Evolutionary conservation across 2,329 filamentous ascomycete genomes (phyloP).

Genomic region (Westerdykella aurantiaca): DNA sequence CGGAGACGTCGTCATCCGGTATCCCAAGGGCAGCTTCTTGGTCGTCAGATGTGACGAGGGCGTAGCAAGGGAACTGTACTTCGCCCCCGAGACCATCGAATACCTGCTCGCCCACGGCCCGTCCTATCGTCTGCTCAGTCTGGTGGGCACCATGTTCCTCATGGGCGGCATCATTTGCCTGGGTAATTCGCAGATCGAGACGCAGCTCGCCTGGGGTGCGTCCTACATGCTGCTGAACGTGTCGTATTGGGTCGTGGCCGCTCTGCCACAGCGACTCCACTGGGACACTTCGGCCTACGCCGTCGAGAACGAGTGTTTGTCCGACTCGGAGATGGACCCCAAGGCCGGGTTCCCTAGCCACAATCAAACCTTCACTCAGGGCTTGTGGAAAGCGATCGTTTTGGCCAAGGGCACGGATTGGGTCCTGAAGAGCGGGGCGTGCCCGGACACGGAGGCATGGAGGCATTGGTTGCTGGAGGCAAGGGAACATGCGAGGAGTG

Average conservation of each 20-base stretch:
- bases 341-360: conserved; percentile 26
- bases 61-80: conserved; percentile 48
- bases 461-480: conserved; percentile 39
- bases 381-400: conserved; percentile 46
- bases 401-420: conserved; percentile 42
- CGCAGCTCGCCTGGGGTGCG: conserved; percentile 47
- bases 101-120: conserved; percentile 40
- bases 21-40: conserved; percentile 47
- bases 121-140: conserved; percentile 44
- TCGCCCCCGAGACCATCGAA: conserved; percentile 47
- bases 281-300: conserved; percentile 46
- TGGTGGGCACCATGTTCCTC: conserved; percentile 47
- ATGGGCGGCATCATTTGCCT: conserved; percentile 50
- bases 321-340: conserved; percentile 28
- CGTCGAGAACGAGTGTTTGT: conserved; percentile 35
- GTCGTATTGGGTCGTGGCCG: conserved; percentile 48
- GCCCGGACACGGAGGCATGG: conserved; percentile 41
- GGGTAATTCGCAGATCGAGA: conserved; percentile 44
- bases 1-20: conserved; percentile 47
- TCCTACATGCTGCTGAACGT: conserved; percentile 48
- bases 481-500: conserved; percentile 13
- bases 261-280: conserved; percentile 42
- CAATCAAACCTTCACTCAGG: conserved; percentile 41
- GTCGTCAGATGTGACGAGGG: conserved; percentile 47
- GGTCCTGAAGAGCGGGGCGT: conserved; percentile 38